Evolutionary conservation across 2,329 filamentous ascomycete genomes (phyloP).

Genomic region (Endoconidiophora polonica): DNA sequence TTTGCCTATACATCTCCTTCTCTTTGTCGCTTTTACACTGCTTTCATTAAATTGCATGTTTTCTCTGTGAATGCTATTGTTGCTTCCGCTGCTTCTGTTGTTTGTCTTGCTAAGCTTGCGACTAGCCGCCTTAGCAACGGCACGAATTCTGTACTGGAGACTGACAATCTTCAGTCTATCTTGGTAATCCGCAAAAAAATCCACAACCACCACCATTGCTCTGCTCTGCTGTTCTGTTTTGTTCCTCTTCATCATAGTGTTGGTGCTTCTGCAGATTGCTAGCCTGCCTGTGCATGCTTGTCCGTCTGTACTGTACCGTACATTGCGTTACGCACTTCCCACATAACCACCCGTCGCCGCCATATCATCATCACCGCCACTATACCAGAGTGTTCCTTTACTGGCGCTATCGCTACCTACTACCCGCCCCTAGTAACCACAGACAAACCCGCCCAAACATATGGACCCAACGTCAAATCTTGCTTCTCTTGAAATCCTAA

Average conservation of each 20-base stretch:
- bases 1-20: no score
- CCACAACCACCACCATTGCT: no score
- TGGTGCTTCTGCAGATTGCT: no score
- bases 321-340: not conserved
- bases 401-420: slow-evolving; percentile 8
- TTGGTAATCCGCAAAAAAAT: no score
- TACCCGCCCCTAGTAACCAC: slow-evolving; percentile 8
- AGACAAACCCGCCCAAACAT: slow-evolving; percentile 10
- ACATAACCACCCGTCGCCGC: not conserved
- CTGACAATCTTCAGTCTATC: no score
- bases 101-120: no score
- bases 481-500: slow-evolving; percentile 6
- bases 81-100: not conserved
- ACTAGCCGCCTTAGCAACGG: no score
- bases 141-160: no score
- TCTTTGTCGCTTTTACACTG: no score
- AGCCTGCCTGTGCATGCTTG: not conserved
- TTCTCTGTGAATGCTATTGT: not conserved
- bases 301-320: not conserved
- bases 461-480: slow-evolving; percentile 11
- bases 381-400: not conserved
- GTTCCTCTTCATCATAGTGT: not conserved
- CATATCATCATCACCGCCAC: slow-evolving; percentile 5
- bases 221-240: not conserved
- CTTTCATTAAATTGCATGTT: no score